Conservation (phyloP, 192 early-diverging fungal species). For the Podila clonocystis region DNA sequence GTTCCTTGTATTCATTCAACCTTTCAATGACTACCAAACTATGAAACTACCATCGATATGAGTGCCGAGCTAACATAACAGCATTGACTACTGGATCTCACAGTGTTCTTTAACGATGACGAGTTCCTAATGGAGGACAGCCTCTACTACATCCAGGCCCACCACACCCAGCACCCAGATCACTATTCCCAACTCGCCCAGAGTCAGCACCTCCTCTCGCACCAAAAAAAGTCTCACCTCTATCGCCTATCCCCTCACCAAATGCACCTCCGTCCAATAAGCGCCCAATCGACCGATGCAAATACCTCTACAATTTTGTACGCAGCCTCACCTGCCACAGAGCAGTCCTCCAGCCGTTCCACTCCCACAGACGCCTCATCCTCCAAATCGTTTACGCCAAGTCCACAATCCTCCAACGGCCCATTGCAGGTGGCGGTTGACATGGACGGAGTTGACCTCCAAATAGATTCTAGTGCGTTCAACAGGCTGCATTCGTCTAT, state of each 20-base stretch:
- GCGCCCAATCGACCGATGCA: not conserved
- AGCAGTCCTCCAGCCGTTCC: not conserved
- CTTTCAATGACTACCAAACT: too few species aligned
- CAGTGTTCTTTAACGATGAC: slow-evolving; percentile 8
- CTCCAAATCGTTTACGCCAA: not conserved
- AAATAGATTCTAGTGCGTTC: too few species aligned
- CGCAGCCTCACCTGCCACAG: not conserved
- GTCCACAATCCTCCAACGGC: not conserved
- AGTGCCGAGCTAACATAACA: not conserved
- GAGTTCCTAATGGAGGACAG: slow-evolving; percentile 6
- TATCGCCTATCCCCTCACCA: not conserved
- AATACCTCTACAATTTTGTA: not conserved
- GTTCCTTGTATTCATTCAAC: too few species aligned
- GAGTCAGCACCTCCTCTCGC: not conserved
- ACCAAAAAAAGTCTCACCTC: not conserved
- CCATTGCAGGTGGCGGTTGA: not conserved
- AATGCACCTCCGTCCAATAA: not conserved
- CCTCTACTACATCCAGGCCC: not conserved
- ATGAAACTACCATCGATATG: too few species aligned
- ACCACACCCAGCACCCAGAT: not conserved
- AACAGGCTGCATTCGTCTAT: too few species aligned
- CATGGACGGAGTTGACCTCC: too few species aligned
- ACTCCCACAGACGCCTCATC: not conserved
- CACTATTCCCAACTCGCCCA: not conserved
- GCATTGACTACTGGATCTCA: not conserved